phyloP scores from a whole-genome alignment of 345 rosid species.

The Populus deltoides region DNA sequence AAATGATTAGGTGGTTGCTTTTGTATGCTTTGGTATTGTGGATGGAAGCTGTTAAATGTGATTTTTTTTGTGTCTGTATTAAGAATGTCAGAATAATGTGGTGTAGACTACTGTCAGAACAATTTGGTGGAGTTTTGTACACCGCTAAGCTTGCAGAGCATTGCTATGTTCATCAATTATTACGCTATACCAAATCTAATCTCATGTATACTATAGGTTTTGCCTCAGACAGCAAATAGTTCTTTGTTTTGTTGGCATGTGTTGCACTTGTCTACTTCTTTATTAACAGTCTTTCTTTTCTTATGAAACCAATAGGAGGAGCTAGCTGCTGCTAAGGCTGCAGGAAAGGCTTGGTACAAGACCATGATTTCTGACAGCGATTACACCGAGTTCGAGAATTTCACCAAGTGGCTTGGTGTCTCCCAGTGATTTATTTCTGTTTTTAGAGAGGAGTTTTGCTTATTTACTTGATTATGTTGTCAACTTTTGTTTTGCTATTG shows the following conservation, averaged over 20 bases:
- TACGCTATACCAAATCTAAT: too few relatives aligned
- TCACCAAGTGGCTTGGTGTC: slow-evolving; percentile 82
- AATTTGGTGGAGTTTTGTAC: too few relatives aligned
- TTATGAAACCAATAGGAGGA: slow-evolving; percentile 58
- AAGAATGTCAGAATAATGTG: background rate
- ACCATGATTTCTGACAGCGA: slow-evolving; percentile 95
- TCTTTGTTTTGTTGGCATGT: too few relatives aligned
- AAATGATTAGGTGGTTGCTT: background rate
- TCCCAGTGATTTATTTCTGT: slow-evolving; percentile 44
- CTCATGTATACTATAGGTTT: too few relatives aligned
- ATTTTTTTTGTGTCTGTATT: background rate
- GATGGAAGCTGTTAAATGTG: background rate
- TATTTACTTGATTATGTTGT: background rate
- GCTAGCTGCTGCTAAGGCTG: slow-evolving; percentile 60
- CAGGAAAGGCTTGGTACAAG: slow-evolving; percentile 91
- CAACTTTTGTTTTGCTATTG: background rate
- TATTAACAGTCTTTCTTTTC: background rate
- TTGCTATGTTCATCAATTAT: too few relatives aligned
- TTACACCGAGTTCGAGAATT: slow-evolving; percentile 79
- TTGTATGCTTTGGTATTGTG: background rate
- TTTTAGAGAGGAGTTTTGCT: slow-evolving; percentile 5
- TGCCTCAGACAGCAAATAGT: too few relatives aligned
- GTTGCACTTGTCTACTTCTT: too few relatives aligned
- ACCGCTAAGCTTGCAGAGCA: too few relatives aligned
- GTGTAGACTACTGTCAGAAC: background rate